Percentiles rank a stretch among this genome's conserved stretches.
Conservation (phyloP, 2,329 filamentous ascomycete genomes). For the Beauveria australis region DNA sequence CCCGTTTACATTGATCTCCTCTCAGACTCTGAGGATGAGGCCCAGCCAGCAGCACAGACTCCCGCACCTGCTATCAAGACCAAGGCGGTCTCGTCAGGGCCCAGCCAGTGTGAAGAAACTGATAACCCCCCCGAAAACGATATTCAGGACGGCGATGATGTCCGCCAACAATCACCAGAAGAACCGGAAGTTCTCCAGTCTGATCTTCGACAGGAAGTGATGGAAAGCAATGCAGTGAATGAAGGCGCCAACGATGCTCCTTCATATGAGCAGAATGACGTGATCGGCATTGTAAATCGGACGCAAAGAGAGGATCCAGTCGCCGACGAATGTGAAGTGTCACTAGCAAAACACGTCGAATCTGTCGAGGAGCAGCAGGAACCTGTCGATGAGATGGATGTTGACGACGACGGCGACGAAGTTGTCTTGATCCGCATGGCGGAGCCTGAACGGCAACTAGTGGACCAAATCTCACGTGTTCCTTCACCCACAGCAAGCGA, state of each 20-base stretch:
- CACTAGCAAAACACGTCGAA: neutral
- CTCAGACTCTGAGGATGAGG: slow-evolving; percentile 25
- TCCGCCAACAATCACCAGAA: neutral
- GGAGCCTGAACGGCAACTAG: neutral
- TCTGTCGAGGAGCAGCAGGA: neutral
- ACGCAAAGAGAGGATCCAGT: neutral
- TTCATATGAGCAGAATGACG: slow-evolving; percentile 1
- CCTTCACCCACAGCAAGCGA: neutral
- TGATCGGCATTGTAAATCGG: neutral
- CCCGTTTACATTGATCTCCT: slow-evolving; percentile 31
- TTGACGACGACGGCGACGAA: neutral
- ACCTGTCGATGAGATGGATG: neutral
- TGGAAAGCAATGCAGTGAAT: neutral
- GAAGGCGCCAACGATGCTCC: neutral
- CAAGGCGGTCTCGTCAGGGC: neutral
- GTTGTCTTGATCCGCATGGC: neutral
- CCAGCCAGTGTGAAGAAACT: neutral
- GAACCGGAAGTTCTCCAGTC: neutral
- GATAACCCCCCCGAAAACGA: neutral
- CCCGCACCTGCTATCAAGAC: neutral
- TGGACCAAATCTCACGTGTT: neutral
- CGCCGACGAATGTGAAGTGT: too few species aligned
- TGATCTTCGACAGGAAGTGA: neutral
- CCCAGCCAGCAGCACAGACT: slow-evolving; percentile 14
- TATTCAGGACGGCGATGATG: neutral